Base-by-base conservation (phyloP, 1,284 basidiomycete species). In the Rhodofomes roseus region DNA sequence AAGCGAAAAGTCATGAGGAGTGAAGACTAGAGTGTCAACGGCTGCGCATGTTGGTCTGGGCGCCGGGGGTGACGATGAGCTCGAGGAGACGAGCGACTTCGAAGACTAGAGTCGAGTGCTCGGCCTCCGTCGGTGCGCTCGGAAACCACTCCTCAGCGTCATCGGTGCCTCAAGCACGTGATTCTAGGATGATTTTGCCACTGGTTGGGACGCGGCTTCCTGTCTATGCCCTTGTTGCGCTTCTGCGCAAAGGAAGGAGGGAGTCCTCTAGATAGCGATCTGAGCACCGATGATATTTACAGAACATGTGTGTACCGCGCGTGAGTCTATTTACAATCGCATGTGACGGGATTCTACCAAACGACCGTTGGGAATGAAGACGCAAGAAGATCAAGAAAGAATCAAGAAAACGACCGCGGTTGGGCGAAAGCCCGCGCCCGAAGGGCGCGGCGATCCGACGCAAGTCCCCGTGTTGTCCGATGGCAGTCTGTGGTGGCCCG, bases 1-100 rank as follows among this genome's bases (percentile, higher is more conserved):
- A 67, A 62, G 55, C 71, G 71, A 41, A 69, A 59, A 39, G 64
- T 61, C 72, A 74, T 71, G 53, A 61, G 57, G 59, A 62, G 61
- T 58, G 27, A 58, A 60, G 61, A 54, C 61, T 59, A 64, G 60
- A 56, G 64, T 62, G 50, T 61, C 55, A 57, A 48, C 51, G 57
- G 14, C 20, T 29, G 58, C 4, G 56, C 59, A 57, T 63, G 40
- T 37, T 46, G 29, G n/a, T 6, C 31, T 40, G 27, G 56, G 60
- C 53, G 55, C 64, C 57, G 44, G 46, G 54, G 22, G 55, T 48
- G 58, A 64, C 62, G 51, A 46, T 63, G 61, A 63, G 61, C 63
- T 55, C 53, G 44, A 56, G 31, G 53, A 11, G 31, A 53, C 36
- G 48, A 51, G 36, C 41, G n/a, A 12, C 41, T 20, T 44, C 41